A percentile compares a stretch with the other conserved stretches of the same genome.
These are phyloP conservation scores for Metschnikowia arizonensis DNA, from an alignment of 805 yeast genomes.

Conservation along the genomic window DNA sequence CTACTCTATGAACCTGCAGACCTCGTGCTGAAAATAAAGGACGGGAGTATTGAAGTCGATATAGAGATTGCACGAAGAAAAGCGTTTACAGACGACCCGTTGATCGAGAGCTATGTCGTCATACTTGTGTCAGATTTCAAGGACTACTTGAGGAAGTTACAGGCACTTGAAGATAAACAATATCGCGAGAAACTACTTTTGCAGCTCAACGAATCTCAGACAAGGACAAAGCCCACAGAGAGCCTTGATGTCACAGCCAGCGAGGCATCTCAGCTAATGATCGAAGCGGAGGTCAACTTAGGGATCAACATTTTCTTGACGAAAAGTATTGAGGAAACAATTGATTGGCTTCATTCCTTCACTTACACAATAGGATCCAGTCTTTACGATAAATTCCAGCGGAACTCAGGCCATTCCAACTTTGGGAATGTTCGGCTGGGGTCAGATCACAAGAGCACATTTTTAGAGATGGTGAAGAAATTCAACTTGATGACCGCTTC, in stretches of 20 bases:
- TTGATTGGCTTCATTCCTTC: conserved; percentile 53
- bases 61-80: conserved; percentile 8
- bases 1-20: conserved; percentile 46
- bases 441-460: conserved; percentile 42
- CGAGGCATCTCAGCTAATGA: conserved; percentile 39
- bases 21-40: conserved; percentile 28
- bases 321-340: conserved; percentile 43
- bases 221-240: not conserved
- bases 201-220: conserved; percentile 11
- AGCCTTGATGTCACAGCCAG: conserved; percentile 18
- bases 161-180: conserved; percentile 41
- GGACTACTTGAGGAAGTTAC: conserved; percentile 42
- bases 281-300: conserved; percentile 43
- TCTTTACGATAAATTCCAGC: conserved; percentile 51
- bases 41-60: conserved; percentile 10
- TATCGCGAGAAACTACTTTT: conserved; percentile 29
- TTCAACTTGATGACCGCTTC: conserved; percentile 54
- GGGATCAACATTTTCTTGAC: conserved; percentile 50
- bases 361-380: conserved; percentile 48
- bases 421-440: conserved; percentile 57
- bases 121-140: conserved; percentile 49
- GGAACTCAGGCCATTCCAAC: conserved; percentile 53
- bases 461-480: conserved; percentile 49
- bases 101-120: conserved; percentile 30
- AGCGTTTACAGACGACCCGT: conserved; percentile 17